Conservation (phyloP, 2,329 filamentous ascomycete species). For the Cucurbitaria berberidis region DNA sequence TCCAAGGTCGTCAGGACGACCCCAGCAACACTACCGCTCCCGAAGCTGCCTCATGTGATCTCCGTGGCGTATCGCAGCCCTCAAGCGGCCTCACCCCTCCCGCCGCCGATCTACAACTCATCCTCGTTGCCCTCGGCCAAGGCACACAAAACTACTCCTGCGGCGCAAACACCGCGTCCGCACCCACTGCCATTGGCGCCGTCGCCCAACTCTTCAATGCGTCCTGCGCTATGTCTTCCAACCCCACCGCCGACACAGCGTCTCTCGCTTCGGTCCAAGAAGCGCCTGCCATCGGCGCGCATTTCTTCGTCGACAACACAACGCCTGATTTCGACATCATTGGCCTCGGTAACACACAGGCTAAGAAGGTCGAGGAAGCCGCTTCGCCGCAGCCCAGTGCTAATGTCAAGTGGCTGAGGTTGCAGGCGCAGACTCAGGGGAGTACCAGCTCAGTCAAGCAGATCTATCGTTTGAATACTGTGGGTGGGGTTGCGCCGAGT, state of each 20-base stretch:
- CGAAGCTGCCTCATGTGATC: slow-evolving; percentile 27
- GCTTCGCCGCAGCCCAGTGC: slow-evolving; percentile 65
- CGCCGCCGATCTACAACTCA: slow-evolving; percentile 41
- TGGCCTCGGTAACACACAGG: slow-evolving; percentile 67
- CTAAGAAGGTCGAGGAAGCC: slow-evolving; percentile 67
- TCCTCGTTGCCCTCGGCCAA: slow-evolving; percentile 54
- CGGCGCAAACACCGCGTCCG: slow-evolving; percentile 25
- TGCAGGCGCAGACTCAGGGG: slow-evolving; percentile 55
- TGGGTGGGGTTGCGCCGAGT: slow-evolving; percentile 75
- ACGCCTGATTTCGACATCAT: slow-evolving; percentile 85
- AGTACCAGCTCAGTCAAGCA: slow-evolving; percentile 62
- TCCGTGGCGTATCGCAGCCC: slow-evolving; percentile 32
- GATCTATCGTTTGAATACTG: slow-evolving; percentile 84
- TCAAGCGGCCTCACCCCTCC: slow-evolving; percentile 33
- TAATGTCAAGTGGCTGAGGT: slow-evolving; percentile 80
- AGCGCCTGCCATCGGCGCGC: slow-evolving; percentile 63
- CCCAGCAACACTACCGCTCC: not conserved
- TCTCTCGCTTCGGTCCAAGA: slow-evolving; percentile 34
- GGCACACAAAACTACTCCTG: slow-evolving; percentile 62
- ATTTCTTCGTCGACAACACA: slow-evolving; percentile 76
- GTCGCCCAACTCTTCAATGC: slow-evolving; percentile 43
- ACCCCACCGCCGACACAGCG: slow-evolving; percentile 26
- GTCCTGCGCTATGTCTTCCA: slow-evolving; percentile 25
- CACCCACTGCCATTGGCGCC: slow-evolving; percentile 52
- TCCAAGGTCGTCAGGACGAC: slow-evolving; percentile 17